These are phyloP conservation scores for Colletotrichum nymphaeae DNA, from an alignment of 2,329 filamentous ascomycete genomes.

Conservation along the genomic window DNA sequence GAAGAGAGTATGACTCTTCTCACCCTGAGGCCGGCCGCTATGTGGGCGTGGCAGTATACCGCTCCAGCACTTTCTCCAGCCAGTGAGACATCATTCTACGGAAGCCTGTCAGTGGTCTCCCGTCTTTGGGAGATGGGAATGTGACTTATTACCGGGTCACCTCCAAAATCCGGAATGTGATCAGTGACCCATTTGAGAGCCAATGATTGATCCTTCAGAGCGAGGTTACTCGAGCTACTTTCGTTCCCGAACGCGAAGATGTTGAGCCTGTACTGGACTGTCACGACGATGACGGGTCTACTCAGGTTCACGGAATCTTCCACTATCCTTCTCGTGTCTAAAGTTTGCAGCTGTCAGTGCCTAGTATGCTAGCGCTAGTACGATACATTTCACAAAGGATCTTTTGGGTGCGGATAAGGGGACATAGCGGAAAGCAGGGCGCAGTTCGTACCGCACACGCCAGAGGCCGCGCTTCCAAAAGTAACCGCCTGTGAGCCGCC, in stretches of 20 bases:
- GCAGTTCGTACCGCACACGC: slow-evolving; percentile 51
- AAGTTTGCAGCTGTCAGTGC: background rate
- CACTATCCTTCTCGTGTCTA: slow-evolving; percentile 49
- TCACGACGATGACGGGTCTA: slow-evolving; percentile 37
- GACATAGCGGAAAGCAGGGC: background rate
- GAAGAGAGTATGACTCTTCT: slow-evolving; percentile 52
- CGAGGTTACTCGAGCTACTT: slow-evolving; percentile 48
- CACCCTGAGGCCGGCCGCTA: slow-evolving; percentile 45
- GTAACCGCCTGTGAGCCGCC: slow-evolving; percentile 57
- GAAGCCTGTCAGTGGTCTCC: background rate
- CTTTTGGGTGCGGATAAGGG: background rate
- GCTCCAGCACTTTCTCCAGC: slow-evolving; percentile 59
- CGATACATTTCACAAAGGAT: background rate
- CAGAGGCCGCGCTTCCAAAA: slow-evolving; percentile 53
- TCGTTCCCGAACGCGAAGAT: slow-evolving; percentile 55
- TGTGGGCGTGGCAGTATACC: slow-evolving; percentile 56
- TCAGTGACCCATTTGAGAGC: slow-evolving; percentile 45
- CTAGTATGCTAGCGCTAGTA: background rate
- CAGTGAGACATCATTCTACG: slow-evolving; percentile 50
- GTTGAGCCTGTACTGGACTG: slow-evolving; percentile 41
- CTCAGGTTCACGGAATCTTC: slow-evolving; percentile 46
- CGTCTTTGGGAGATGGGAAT: no score
- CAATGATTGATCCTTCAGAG: slow-evolving; percentile 47
- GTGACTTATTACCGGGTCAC: slow-evolving; percentile 39
- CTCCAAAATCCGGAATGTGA: slow-evolving; percentile 42